Evolutionary conservation across 164 flowering plant species (phyloP).

Genomic region (Magnolia kwangsiensis): DNA sequence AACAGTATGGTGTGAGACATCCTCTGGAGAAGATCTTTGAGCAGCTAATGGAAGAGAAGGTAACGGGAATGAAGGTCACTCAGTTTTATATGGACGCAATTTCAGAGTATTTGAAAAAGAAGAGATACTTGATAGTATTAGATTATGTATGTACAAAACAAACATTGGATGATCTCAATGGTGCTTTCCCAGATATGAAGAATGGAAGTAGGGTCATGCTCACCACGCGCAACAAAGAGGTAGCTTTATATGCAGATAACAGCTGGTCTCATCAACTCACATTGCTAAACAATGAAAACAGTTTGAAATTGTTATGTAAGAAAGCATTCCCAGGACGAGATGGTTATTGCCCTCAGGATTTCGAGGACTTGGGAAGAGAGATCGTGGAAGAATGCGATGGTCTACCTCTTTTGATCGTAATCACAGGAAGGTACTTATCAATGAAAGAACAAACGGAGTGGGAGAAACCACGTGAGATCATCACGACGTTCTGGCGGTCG

Average conservation of each 20-base stretch:
- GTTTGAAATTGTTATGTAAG: background rate
- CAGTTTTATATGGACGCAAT: constrained; percentile 19
- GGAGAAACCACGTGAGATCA: background rate
- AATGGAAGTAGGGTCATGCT: constrained; percentile 31
- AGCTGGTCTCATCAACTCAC: background rate
- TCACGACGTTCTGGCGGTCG: background rate
- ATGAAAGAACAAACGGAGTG: constrained; percentile 3
- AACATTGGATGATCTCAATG: constrained; percentile 24
- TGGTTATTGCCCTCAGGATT: background rate
- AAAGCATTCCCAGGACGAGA: background rate
- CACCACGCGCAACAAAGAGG: constrained; percentile 29
- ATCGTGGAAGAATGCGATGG: constrained; percentile 10
- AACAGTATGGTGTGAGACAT: background rate
- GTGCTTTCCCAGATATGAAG: constrained; percentile 21
- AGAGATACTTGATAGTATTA: constrained; percentile 26
- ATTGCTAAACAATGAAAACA: background rate
- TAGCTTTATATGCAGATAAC: constrained; percentile 18
- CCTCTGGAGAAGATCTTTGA: background rate
- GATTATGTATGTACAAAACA: constrained; percentile 35
- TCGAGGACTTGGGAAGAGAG: background rate
- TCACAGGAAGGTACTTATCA: constrained; percentile 7
- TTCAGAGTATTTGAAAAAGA: background rate
- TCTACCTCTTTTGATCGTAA: constrained; percentile 14
- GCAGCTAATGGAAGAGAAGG: background rate
- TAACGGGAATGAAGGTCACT: constrained; percentile 22